A percentile compares a stretch with the other conserved stretches of the same genome.
Evolutionary conservation across 164 flowering plant species (phyloP).

Genomic region (Brasenia schreberi): DNA sequence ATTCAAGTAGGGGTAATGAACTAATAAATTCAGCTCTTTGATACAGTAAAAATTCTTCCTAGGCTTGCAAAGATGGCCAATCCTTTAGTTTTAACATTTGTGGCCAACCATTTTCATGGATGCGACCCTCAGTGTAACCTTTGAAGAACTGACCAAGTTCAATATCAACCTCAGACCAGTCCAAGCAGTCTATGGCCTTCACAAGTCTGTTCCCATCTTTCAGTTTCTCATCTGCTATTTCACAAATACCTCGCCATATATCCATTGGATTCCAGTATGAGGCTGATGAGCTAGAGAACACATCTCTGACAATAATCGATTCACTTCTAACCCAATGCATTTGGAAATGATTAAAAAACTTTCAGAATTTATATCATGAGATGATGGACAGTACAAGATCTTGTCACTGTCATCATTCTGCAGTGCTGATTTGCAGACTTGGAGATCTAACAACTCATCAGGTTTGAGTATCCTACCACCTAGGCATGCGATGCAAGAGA

Average conservation of each 20-base stretch:
- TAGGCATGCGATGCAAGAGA: conserved; percentile 5
- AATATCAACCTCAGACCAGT: conserved; percentile 72
- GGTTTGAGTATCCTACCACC: conserved; percentile 4
- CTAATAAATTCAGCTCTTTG: conserved; percentile 85
- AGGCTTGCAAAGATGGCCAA: conserved; percentile 82
- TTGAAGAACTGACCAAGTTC: conserved; percentile 65
- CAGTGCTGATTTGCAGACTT: conserved; percentile 40
- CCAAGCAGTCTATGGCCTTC: conserved; percentile 68
- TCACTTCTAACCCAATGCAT: conserved; percentile 75
- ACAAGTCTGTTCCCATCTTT: conserved; percentile 47
- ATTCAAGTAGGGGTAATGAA: conserved; percentile 80
- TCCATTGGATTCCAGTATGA: conserved; percentile 71
- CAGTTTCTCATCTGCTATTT: conserved; percentile 46
- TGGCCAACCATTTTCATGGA: conserved; percentile 49
- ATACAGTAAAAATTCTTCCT: conserved; percentile 77
- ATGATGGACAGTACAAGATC: conserved; percentile 53
- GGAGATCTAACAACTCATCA: conserved; percentile 18
- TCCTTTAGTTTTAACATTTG: conserved; percentile 76
- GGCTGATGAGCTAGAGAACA: conserved; percentile 34
- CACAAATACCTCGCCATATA: conserved; percentile 69
- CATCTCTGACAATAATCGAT: conserved; percentile 63
- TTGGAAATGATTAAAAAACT: conserved; percentile 45
- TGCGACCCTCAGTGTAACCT: conserved; percentile 74
- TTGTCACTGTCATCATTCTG: conserved; percentile 26
- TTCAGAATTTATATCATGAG: conserved; percentile 43